phyloP scores from a whole-genome alignment of 805 yeast species.

The Ogataea polymorpha region DNA sequence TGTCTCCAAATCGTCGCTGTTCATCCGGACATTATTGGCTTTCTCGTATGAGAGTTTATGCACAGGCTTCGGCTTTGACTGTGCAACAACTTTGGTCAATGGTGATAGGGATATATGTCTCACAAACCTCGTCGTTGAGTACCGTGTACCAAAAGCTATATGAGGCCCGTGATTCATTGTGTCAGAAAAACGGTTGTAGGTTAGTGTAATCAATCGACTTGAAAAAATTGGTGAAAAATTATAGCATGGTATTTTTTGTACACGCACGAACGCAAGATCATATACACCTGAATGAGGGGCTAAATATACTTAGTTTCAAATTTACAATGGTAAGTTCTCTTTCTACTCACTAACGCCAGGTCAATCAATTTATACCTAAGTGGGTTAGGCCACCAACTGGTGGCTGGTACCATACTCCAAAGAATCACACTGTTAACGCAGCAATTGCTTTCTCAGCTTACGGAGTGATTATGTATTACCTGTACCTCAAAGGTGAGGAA shows the following conservation, averaged over 20 bases:
- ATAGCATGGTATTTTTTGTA: constrained; percentile 6
- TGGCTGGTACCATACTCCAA: constrained; percentile 56
- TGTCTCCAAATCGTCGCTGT: constrained; percentile 12
- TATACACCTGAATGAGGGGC: background rate
- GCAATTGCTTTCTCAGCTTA: constrained; percentile 39
- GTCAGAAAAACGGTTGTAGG: background rate
- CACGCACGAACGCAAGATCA: background rate
- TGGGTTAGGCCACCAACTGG: constrained; percentile 46
- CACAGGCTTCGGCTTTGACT: constrained; percentile 13
- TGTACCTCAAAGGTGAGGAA: constrained; percentile 38
- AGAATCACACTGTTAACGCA: constrained; percentile 46
- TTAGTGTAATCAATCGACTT: background rate
- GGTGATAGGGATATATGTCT: constrained; percentile 16
- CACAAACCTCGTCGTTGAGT: background rate
- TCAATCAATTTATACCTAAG: constrained; percentile 24
- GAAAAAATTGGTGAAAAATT: constrained; percentile 13
- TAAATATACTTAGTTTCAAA: background rate
- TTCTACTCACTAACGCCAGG: background rate
- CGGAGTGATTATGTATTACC: constrained; percentile 31
- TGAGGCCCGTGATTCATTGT: constrained; percentile 1
- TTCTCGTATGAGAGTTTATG: constrained; percentile 30
- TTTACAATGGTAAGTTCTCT: background rate
- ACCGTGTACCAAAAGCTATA: background rate
- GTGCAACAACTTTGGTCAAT: constrained; percentile 6
- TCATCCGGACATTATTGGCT: constrained; percentile 22